Evolutionary conservation across 2,329 filamentous ascomycete species (phyloP), one percentile per base, ranked within the genome.

Genomic region (Diaporthe sp.): DNA sequence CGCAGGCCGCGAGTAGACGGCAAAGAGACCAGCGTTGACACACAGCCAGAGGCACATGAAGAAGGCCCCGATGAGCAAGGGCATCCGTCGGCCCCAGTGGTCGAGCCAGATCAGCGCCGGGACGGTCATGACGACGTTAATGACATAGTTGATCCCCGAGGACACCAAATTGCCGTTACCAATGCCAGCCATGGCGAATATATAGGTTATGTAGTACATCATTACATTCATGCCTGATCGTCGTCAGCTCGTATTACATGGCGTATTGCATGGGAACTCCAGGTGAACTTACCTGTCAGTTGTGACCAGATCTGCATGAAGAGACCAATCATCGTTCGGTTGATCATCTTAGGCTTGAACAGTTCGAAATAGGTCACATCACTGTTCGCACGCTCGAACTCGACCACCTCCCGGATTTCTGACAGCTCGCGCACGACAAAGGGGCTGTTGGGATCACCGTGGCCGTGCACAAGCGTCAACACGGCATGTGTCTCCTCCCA

Each of bases 121-220:
- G 4, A 96, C 81, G 0, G 94, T 96, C 91, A 94, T 94, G 70
- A 92, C 75, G 1, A 96, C 94, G 81, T 96, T 96, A 85, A 96
- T 94, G 78, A 95, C 87, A 81, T 94, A 94, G 79, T 94, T 91
- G 76, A 94, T 94, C 13, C 89, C 91, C 25, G 91, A 93, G 10
- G 92, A 88, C 58, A 94, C 82, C 12, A 94, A 87, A 50, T 91
- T 88, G 70, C 86, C 87, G 77, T 90, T 88, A 1, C 82, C 84
- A n/a, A 93, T 85, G 13, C 92, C 92, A 22, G 92, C 92, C 93
- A 94, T 94, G 15, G 86, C 86, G 81, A 94, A 94, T 74, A 94
- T 89, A 77, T 93, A 94, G 63, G 87, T 88, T 76, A 93, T 92
- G 79, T 93, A 93, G 83, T 92, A 92, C 90, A 92, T 75, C 93